phyloP scores from a whole-genome alignment of 495 filamentous ascomycete genomes.

The Penicillium lividum region DNA sequence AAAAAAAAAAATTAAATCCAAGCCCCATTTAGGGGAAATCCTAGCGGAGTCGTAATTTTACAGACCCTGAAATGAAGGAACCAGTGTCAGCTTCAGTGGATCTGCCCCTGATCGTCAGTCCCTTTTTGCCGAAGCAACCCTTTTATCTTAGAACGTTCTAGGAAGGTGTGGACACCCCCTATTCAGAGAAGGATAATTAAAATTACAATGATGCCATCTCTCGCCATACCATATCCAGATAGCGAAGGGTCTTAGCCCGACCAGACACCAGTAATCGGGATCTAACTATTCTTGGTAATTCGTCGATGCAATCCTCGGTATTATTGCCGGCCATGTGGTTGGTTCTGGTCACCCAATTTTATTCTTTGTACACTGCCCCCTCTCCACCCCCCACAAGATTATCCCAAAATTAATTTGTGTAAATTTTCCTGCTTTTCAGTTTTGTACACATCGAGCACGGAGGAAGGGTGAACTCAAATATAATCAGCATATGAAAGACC shows the following conservation, averaged over 20 bases:
- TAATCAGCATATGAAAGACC: neutral
- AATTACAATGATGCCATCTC: conserved; percentile 17
- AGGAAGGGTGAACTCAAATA: neutral
- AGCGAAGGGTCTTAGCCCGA: neutral
- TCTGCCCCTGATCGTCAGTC: conserved; percentile 23
- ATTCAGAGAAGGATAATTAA: neutral
- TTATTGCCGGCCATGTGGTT: neutral
- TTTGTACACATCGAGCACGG: neutral
- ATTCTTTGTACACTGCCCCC: neutral
- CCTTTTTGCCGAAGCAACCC: neutral
- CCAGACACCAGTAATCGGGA: neutral
- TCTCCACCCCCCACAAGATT: neutral
- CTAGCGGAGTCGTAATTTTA: conserved; percentile 13
- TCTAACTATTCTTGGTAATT: neutral
- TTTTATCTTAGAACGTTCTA: neutral
- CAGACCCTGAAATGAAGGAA: conserved; percentile 25
- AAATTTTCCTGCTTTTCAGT: neutral
- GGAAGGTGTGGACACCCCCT: neutral
- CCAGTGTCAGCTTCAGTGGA: conserved; percentile 8
- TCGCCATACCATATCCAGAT: conserved; percentile 14
- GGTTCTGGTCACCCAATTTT: neutral
- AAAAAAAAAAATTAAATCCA: conserved; percentile 9
- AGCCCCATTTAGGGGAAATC: neutral
- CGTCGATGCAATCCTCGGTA: neutral
- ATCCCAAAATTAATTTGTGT: neutral